Evolutionary conservation across 73 alveolate species (phyloP).

Genomic region (Paramecium caudatum): DNA sequence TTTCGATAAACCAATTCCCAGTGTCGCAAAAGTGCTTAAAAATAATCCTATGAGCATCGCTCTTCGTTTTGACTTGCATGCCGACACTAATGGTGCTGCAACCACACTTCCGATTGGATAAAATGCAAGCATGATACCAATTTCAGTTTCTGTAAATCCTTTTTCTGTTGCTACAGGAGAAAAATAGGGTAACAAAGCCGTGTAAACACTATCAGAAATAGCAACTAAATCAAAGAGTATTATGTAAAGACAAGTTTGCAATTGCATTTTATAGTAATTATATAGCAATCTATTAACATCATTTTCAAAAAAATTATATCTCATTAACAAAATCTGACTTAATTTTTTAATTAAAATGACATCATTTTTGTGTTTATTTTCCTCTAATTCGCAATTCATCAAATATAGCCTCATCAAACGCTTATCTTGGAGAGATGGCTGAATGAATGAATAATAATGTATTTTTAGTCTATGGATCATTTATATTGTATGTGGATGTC

Average conservation of each 20-base stretch:
- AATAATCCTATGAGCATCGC: neutral
- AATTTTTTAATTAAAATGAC: constrained; percentile 3
- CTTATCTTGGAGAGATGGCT: too few relatives aligned
- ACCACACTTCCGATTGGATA: constrained; percentile 41
- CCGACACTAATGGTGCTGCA: constrained; percentile 1
- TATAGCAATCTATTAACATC: constrained; percentile 29
- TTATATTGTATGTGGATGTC: too few relatives aligned
- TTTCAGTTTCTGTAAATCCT: constrained; percentile 43
- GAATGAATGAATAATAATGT: too few relatives aligned
- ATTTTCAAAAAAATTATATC: constrained; percentile 5
- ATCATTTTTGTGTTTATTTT: neutral
- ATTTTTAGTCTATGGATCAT: too few relatives aligned
- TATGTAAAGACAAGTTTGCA: neutral
- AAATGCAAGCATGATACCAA: constrained; percentile 51
- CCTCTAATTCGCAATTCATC: constrained; percentile 9
- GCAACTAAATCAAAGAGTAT: constrained; percentile 37
- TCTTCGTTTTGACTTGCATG: neutral
- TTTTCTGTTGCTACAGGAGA: constrained; percentile 29
- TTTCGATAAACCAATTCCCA: constrained; percentile 23
- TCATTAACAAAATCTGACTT: neutral
- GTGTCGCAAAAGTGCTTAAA: neutral
- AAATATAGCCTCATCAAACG: too few relatives aligned
- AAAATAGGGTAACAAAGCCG: constrained; percentile 21
- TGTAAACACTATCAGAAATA: constrained; percentile 32
- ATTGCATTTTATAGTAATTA: constrained; percentile 1